phyloP scores from a whole-genome alignment of 1,139 yeast species.

The Debaryomyces sp. region DNA sequence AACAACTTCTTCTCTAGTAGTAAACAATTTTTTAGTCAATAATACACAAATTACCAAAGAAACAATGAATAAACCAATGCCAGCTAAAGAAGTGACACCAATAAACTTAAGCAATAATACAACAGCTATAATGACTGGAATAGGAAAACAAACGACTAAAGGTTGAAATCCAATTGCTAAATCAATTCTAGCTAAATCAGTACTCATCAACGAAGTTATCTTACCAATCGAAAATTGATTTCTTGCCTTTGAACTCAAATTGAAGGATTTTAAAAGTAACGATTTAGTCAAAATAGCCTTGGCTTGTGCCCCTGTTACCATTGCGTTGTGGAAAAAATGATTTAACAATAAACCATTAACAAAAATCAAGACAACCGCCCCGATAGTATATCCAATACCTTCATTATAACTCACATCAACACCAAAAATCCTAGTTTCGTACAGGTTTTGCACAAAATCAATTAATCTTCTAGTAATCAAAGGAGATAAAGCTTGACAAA shows the following conservation, averaged over 20 bases:
- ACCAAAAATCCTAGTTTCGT: conserved; percentile 37
- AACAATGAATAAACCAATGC: conserved; percentile 44
- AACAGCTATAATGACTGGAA: conserved; percentile 45
- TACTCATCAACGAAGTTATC: conserved; percentile 46
- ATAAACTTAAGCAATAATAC: conserved; percentile 37
- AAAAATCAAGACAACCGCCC: conserved; percentile 42
- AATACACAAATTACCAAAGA: conserved; percentile 43
- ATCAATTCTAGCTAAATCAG: conserved; percentile 50
- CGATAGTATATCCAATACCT: conserved; percentile 47
- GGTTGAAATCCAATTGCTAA: conserved; percentile 52
- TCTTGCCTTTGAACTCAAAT: conserved; percentile 36
- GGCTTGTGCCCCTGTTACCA: conserved; percentile 51
- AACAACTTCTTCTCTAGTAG: conserved; percentile 43
- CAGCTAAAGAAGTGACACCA: conserved; percentile 47
- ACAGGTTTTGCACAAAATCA: conserved; percentile 30
- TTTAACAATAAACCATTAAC: conserved; percentile 45
- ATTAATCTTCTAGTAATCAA: conserved; percentile 42
- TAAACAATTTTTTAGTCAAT: conserved; percentile 38
- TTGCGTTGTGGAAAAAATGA: conserved; percentile 48
- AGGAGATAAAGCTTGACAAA: conserved; percentile 45
- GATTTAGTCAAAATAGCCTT: conserved; percentile 46
- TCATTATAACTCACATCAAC: conserved; percentile 34
- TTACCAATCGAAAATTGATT: conserved; percentile 42
- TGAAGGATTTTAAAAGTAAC: conserved; percentile 42
- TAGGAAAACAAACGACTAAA: conserved; percentile 46